Evolutionary conservation across 2,329 filamentous ascomycete genomes (phyloP).

Genomic region (Fusarium devonianum): DNA sequence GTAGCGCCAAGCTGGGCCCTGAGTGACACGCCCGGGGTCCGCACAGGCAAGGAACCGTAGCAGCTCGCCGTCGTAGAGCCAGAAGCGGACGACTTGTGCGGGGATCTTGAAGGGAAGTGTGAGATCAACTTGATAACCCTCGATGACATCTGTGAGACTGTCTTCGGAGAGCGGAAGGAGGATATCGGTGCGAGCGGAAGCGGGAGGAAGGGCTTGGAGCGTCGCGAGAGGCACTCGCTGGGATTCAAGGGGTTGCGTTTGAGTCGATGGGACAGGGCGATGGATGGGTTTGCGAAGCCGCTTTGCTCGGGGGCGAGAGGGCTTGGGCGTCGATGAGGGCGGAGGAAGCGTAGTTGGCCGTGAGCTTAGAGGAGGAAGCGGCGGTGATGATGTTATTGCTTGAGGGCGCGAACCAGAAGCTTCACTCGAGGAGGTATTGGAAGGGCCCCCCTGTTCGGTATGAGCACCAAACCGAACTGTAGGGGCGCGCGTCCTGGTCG

Average conservation of each 20-base stretch:
- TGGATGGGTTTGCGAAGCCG: constrained; percentile 42
- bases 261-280: constrained; percentile 32
- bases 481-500: constrained; percentile 17
- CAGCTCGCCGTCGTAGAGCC: constrained; percentile 64
- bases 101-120: constrained; percentile 65
- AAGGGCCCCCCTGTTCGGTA: constrained; percentile 1
- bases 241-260: constrained; percentile 47
- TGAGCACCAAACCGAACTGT: background rate
- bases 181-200: constrained; percentile 60
- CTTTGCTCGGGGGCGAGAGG: constrained; percentile 18
- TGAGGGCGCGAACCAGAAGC: constrained; percentile 20
- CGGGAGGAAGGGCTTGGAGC: constrained; percentile 56
- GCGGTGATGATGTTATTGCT: constrained; percentile 18
- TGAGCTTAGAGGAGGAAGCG: constrained; percentile 16
- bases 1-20: constrained; percentile 40
- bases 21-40: constrained; percentile 49
- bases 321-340: constrained; percentile 22
- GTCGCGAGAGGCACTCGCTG: constrained; percentile 61
- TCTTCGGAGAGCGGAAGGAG: constrained; percentile 59
- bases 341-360: constrained; percentile 28
- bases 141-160: constrained; percentile 57
- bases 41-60: constrained; percentile 68
- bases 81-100: constrained; percentile 63
- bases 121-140: constrained; percentile 61
- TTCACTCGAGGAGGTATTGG: constrained; percentile 18